A percentile compares a stretch with the other conserved stretches of the same genome.
Evolutionary conservation across 108 stramenopile genomes (phyloP).

Genomic region (Chaetoceros tenuissimus): DNA sequence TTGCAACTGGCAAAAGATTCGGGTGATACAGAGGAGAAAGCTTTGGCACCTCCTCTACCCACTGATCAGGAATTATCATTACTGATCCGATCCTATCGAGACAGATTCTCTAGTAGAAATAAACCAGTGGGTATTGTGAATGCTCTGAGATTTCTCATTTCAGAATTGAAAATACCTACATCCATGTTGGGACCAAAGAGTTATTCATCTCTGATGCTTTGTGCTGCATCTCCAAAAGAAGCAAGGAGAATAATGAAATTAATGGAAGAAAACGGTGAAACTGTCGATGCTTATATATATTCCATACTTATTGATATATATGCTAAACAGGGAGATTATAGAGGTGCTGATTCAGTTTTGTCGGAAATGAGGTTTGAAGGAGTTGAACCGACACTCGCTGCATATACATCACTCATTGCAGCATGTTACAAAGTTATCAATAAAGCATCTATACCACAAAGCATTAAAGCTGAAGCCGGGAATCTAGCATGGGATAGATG

Average conservation of each 20-base stretch:
- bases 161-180: conserved; percentile 54
- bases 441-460: conserved; percentile 51
- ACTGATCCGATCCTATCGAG: conserved; percentile 64
- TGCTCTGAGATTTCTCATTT: conserved; percentile 43
- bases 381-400: conserved; percentile 47
- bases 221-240: conserved; percentile 61
- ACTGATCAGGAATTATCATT: conserved; percentile 62
- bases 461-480: conserved; percentile 61
- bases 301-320: conserved; percentile 76
- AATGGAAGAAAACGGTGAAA: conserved; percentile 38
- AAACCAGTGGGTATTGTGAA: conserved; percentile 61
- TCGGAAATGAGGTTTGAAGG: conserved; percentile 57
- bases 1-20: conserved; percentile 1
- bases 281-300: conserved; percentile 59
- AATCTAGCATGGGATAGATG: conserved; percentile 67
- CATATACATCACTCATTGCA: conserved; percentile 76
- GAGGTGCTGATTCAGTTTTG: conserved; percentile 56
- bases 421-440: conserved; percentile 73
- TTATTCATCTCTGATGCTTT: conserved; percentile 56
- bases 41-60: conserved; percentile 13
- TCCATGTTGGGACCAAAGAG: conserved; percentile 53
- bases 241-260: conserved; percentile 66
- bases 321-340: conserved; percentile 66
- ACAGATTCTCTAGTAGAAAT: conserved; percentile 52
- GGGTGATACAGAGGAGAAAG: neutral